Base-by-base conservation (phyloP, 2,329 filamentous ascomycete species). In the Colletotrichum falcatum region DNA sequence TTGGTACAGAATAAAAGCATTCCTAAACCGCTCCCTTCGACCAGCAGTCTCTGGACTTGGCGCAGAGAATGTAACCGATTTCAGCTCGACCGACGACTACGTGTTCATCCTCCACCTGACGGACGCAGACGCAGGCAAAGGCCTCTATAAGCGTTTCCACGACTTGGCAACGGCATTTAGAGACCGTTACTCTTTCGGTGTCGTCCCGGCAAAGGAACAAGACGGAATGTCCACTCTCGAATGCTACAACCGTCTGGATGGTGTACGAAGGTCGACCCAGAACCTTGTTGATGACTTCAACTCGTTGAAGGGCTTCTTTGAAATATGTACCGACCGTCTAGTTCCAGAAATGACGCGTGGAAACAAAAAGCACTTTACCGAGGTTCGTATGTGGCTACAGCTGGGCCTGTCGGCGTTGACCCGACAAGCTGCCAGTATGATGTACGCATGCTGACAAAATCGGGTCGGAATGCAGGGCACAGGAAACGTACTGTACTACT, bases 331-430 rank as follows among this genome's bases (percentile, higher is more conserved):
- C 0, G 72, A 73, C 11, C 81, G 82, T 0, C 58, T 83, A 18
- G 81, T 87, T 7, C 81, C 80, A 0, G 81, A 85, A 65, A 78
- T 87, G 61, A 85, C 81, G 1, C 76, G 83, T 26, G 77, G 79
- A 30, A 86, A 81, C 56, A 84, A 87, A 71, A 67, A 82, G 61
- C 77, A 80, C 26, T 81, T 44, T 4, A 68, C 46, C 6, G 51
- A 58, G 53, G 65, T n/a, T n/a, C n/a, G n/a, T 68, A 23, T 5
- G 39, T 30, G 11, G 18, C 53, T 20, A 20, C 28, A 33, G 11
- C 23, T 49, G 23, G 49, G 3, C 14, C 49, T 33, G 49, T 11
- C 28, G 6, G 7, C 16, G 9, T 33, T 20, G 49, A 20, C 33
- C 8, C 49, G 26, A 30, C 14, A 3, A 53, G n/a, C 26, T 33